These are phyloP conservation scores for Heracleum sosnowskyi DNA, from an alignment of 129 eudicot species.

Conservation along the genomic window DNA sequence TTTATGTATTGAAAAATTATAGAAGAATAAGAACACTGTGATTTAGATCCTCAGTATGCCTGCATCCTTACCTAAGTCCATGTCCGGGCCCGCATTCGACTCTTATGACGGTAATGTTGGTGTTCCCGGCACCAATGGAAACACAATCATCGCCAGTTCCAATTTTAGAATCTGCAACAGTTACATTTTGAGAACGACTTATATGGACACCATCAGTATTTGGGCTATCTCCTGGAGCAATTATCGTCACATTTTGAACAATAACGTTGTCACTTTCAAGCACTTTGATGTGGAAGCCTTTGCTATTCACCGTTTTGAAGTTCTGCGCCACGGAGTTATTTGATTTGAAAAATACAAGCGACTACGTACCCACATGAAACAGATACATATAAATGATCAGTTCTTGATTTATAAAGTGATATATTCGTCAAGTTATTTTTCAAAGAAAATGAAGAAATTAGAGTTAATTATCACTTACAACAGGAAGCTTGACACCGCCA, in stretches of 20 bases:
- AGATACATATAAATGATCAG: neutral
- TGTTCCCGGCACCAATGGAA: conserved; percentile 34
- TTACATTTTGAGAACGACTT: conserved; percentile 12
- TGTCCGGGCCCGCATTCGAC: conserved; percentile 34
- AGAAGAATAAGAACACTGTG: neutral
- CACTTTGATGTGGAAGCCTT: conserved; percentile 35
- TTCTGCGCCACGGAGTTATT: conserved; percentile 6
- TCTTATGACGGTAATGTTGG: conserved; percentile 11
- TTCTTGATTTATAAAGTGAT: neutral
- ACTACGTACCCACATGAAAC: conserved; percentile 19
- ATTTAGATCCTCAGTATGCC: neutral
- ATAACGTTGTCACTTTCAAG: conserved; percentile 11
- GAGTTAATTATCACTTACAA: conserved; percentile 15
- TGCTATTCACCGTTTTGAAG: conserved; percentile 20
- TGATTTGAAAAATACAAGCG: conserved; percentile 20
- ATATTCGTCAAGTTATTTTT: neutral
- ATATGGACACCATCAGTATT: conserved; percentile 45
- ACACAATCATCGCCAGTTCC: conserved; percentile 54
- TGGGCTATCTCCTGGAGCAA: conserved; percentile 40
- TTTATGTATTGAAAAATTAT: neutral
- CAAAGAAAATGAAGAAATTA: neutral
- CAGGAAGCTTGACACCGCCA: conserved; percentile 24
- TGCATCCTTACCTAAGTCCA: conserved; percentile 22
- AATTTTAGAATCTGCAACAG: conserved; percentile 19
- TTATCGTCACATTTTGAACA: conserved; percentile 8